phyloP scores from a whole-genome alignment of 2,329 filamentous ascomycete species.

The Cladophialophora bantiana region DNA sequence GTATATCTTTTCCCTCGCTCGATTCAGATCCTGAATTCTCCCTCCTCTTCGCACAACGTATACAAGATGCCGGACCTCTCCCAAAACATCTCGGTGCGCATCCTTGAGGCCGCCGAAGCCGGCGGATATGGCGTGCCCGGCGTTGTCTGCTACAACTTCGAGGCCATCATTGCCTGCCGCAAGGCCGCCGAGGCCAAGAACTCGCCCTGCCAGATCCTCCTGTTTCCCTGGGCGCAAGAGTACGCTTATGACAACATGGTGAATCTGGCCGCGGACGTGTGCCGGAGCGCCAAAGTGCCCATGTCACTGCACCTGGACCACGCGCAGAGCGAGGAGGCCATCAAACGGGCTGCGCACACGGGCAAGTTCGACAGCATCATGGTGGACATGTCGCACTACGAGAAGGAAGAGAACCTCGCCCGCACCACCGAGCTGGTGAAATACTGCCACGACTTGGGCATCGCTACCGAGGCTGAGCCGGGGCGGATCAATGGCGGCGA shows the following conservation, averaged over 20 bases:
- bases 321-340: constrained; percentile 68
- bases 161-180: constrained; percentile 73
- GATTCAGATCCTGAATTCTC: background rate
- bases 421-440: constrained; percentile 68
- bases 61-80: constrained; percentile 33
- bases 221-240: constrained; percentile 76
- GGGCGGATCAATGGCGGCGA: constrained; percentile 76
- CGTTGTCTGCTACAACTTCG: constrained; percentile 65
- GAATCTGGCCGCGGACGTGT: constrained; percentile 63
- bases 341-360: constrained; percentile 66
- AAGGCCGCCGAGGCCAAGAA: constrained; percentile 71
- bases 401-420: constrained; percentile 72
- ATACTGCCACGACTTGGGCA: constrained; percentile 70
- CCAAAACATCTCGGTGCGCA: constrained; percentile 43
- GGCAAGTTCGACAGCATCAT: constrained; percentile 71
- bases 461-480: constrained; percentile 74
- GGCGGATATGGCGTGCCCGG: constrained; percentile 38
- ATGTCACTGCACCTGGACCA: constrained; percentile 72
- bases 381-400: constrained; percentile 78
- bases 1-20: constrained; percentile 1
- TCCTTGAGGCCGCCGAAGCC: constrained; percentile 43
- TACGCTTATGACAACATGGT: constrained; percentile 67
- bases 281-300: constrained; percentile 64
- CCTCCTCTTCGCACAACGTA: constrained; percentile 1
- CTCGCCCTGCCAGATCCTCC: constrained; percentile 73